phyloP scores from a whole-genome alignment of 331 rosid species.

The Dryas integrifolia region DNA sequence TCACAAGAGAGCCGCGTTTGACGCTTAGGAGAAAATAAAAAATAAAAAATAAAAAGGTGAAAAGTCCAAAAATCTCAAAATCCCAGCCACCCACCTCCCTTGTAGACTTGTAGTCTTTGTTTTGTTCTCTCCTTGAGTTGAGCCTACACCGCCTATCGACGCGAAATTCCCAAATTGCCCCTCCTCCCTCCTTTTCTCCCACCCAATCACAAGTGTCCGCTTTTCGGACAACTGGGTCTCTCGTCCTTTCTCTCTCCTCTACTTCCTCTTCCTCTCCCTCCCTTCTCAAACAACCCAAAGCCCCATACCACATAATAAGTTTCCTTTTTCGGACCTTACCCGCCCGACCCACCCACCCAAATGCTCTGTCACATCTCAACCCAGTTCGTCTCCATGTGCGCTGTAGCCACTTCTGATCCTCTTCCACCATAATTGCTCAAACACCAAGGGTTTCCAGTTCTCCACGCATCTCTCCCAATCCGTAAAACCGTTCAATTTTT shows the following conservation, averaged over 20 bases:
- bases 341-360: neutral
- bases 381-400: slow-evolving; percentile 28
- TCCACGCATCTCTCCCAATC: neutral
- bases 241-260: neutral
- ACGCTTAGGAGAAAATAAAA: slow-evolving; percentile 15
- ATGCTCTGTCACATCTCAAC: slow-evolving; percentile 31
- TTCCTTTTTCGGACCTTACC: neutral
- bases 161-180: no score
- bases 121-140: no score
- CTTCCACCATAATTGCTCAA: neutral
- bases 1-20: slow-evolving; percentile 48
- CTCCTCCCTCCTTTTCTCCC: slow-evolving; percentile 26
- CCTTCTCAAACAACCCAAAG: slow-evolving; percentile 12
- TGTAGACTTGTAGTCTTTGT: no score
- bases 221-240: neutral
- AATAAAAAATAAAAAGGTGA: neutral
- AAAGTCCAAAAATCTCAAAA: neutral
- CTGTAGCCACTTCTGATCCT: slow-evolving; percentile 12
- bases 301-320: slow-evolving; percentile 30
- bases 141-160: no score
- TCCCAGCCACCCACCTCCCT: no score
- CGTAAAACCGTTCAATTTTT: neutral
- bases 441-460: slow-evolving; percentile 38
- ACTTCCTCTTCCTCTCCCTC: neutral
- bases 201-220: slow-evolving; percentile 11